Base-by-base conservation (phyloP, 148 eudicot species). In the Diospyros lotus region DNA sequence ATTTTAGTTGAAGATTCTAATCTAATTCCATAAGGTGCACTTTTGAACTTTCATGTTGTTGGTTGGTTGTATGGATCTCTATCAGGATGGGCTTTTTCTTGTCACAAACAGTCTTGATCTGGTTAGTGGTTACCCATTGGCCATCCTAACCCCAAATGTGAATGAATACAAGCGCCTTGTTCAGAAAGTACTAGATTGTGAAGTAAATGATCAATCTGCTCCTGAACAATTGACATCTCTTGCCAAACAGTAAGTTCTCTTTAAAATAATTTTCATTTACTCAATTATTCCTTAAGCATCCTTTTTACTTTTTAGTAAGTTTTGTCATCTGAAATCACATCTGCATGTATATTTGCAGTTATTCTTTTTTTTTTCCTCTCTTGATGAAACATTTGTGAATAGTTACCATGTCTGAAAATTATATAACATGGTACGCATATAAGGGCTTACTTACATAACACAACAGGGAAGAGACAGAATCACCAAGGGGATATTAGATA, bases 101-200 rank as follows among this genome's bases (percentile, higher is more conserved):
- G 91, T 92, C 65, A 92, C 97, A 75, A 89, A 92, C 74, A 61
- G 73, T 80, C 91, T 88, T 76, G 91, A 89, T 68, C 86, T 95
- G 79, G 86, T 95, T 43, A 84, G 91, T 74, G 96, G 90, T 71
- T 95, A 95, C 82, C 87, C 93, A 43, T 82, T 92, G 79, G 97
- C 96, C 41, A 91, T 95, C 78, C 89, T 95, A 66, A 92, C 99
- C 17, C 99, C 99, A 51, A 95, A 95, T 81, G 81, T 95, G 28
- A 95, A 92, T 44, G 99, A 95, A 78, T 95, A 95, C 83, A 90
- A 90, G 75, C 96, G 94, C 64, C 99, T 95, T 79, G 94, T 95
- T 80, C 87, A 93, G 76, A 95, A 76, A 80, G 99, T 95, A 77
- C 84, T 95, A 55, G 80, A 84, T 69, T 78, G 91, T 87, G 97